phyloP scores from a whole-genome alignment of 2,329 filamentous ascomycete genomes.

The Hypoxylon sp. region DNA sequence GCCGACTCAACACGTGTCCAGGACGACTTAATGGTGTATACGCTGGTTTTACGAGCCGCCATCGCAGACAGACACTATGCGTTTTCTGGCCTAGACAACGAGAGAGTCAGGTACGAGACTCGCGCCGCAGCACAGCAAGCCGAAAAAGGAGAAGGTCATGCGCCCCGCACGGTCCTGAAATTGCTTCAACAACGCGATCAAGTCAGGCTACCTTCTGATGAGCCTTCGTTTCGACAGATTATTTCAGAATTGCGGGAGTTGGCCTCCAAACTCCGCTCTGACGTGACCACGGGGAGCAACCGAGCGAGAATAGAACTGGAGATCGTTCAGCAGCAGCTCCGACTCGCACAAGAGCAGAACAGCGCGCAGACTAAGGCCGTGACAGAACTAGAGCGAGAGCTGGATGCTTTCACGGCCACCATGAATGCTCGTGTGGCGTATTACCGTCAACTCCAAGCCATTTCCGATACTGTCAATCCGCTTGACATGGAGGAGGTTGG shows the following conservation, averaged over 20 bases:
- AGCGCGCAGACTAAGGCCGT: slow-evolving; percentile 60
- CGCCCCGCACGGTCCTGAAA: slow-evolving; percentile 67
- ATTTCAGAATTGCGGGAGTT: slow-evolving; percentile 74
- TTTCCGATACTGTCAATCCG: slow-evolving; percentile 86
- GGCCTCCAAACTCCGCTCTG: slow-evolving; percentile 64
- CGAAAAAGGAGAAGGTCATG: slow-evolving; percentile 70
- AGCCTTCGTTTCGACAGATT: slow-evolving; percentile 73
- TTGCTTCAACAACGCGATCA: slow-evolving; percentile 57
- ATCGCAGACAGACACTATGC: slow-evolving; percentile 81
- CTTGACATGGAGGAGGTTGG: slow-evolving; percentile 72
- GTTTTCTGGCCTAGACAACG: slow-evolving; percentile 79
- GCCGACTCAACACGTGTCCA: slow-evolving; percentile 86
- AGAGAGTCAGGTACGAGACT: slow-evolving; percentile 77
- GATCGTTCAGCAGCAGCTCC: slow-evolving; percentile 71
- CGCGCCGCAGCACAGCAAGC: slow-evolving; percentile 68
- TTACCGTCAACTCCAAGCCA: slow-evolving; percentile 85
- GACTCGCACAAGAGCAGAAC: slow-evolving; percentile 63
- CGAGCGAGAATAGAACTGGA: slow-evolving; percentile 69
- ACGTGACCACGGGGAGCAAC: slow-evolving; percentile 59
- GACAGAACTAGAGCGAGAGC: slow-evolving; percentile 68
- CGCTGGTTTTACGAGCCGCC: slow-evolving; percentile 76
- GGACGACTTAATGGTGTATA: slow-evolving; percentile 87
- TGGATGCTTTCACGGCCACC: slow-evolving; percentile 75
- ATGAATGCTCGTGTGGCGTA: slow-evolving; percentile 91
- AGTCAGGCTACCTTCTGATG: slow-evolving; percentile 57